A percentile compares a stretch with the other conserved stretches of the same genome.
Evolutionary conservation across 2,329 filamentous ascomycete species (phyloP).

Genomic region (Akanthomyces lecanii): DNA sequence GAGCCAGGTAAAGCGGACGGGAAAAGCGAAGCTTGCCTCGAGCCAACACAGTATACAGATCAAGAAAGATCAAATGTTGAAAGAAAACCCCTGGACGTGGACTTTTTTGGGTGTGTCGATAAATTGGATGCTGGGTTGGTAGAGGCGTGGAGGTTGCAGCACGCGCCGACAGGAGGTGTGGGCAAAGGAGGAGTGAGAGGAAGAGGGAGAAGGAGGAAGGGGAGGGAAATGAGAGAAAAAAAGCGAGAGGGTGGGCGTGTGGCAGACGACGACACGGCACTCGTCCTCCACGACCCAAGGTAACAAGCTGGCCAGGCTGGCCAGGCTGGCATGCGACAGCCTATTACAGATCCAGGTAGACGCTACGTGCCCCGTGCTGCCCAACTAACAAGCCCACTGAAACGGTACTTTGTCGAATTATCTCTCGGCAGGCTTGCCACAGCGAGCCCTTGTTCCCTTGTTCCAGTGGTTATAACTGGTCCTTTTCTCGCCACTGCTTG

Average conservation of each 20-base stretch:
- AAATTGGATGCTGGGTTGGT: slow-evolving; percentile 12
- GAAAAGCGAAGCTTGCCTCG: neutral
- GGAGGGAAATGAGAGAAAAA: slow-evolving; percentile 16
- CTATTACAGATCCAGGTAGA: neutral
- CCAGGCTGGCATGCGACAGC: neutral
- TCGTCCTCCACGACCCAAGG: neutral
- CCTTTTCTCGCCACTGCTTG: neutral
- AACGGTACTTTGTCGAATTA: neutral
- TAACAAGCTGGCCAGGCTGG: neutral
- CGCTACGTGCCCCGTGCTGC: neutral
- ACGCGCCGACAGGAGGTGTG: slow-evolving; percentile 12
- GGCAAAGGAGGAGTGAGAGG: slow-evolving; percentile 30
- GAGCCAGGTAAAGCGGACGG: neutral
- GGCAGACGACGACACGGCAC: too few species aligned
- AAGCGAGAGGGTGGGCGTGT: neutral
- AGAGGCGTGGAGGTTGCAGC: slow-evolving; percentile 18
- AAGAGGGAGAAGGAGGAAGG: slow-evolving; percentile 22
- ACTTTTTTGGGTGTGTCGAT: slow-evolving; percentile 18
- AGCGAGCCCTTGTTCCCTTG: too few species aligned
- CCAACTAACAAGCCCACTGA: neutral
- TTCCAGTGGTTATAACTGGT: too few species aligned
- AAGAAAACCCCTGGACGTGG: slow-evolving; percentile 4
- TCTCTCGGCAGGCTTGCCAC: too few species aligned
- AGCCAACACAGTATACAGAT: neutral
- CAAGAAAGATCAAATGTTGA: neutral